Base-by-base conservation (phyloP, 371 early-diverging fungal genomes). In the Fennellomyces sp. region DNA sequence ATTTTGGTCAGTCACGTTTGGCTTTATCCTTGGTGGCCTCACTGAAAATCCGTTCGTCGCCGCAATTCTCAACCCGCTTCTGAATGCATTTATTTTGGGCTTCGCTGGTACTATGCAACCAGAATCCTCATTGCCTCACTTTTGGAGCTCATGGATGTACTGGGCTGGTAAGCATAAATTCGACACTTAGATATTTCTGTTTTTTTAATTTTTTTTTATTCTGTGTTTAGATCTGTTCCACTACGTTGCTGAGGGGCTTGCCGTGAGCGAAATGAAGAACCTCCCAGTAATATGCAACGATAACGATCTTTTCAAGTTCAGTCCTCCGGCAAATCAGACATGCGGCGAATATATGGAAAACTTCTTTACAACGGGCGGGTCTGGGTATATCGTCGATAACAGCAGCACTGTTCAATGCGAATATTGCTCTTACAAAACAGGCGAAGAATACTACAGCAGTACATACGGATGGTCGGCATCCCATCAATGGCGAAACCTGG, bases 81-180 rank as follows among this genome's bases (percentile, higher is more conserved):
- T 90, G 50, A 81, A 86, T 27, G 78, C 89, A 1, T 74, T 88
- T 47, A 70, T 90, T 62, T 81, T 84, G 60, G 62, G 91, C 61
- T 89, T 89, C 73, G 84, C 85, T 41, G 91, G 91, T 74, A 81
- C 90, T 38, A 80, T 89, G 64, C 85, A 89, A 50, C 84, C 89
- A 6, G 76, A 81, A 36, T 17, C 45, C 11, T 60, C 73, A 3
- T 89, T 92, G 87, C 91, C 91, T 25, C 52, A 60, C 26, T 91
- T 94, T 73, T 92, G 91, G 90, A 72, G 83, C 15, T 56, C 76
- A 0, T 91, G 90, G 90, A 86, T 94, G 82, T 91, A 90, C 68
- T 88, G 85, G 82, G 54, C 58, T 26, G 56, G 58, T 58, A 63
- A 52, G 56, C 28, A 6, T 26, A 29, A 35, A n/a, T 36, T 15